Base-by-base conservation (phyloP, 441 rosid genomes). In the Gossypium schwendimanii region DNA sequence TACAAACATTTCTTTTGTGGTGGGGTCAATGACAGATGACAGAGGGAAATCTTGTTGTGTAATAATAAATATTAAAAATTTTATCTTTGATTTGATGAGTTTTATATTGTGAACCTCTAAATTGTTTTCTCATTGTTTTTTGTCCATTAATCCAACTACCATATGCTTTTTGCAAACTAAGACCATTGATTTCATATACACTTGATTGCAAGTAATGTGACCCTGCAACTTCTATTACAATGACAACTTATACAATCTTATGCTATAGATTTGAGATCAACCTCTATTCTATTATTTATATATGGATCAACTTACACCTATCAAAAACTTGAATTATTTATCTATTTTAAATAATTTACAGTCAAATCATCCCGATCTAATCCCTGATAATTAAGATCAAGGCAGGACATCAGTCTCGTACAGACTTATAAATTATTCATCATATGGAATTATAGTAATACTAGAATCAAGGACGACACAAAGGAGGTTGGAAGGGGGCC, bases 201-300 rank as follows among this genome's bases (percentile, higher is more conserved):
- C 20, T 15, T 52, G 23, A 3, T 50, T 2, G 24, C 47, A 11
- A 65, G 55, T 11, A 45, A 65, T 65, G 70, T 65, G 70, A 65
- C 70, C 47, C 70, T 47, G 39, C 70, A 65, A 47, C 70, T 65
- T 65, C 70, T 45, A 23, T 47, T 23, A 45, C 20, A 65, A 21
- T 47, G 57, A 65, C 70, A 65, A 6, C 70, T 24, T 54, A 65
- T 23, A 65, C 53, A 63, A 63, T 36, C 15, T 33, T 62, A 63
- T 63, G 15, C 20, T 52, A 17, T 52, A 50, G 23, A 60, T 60
- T 60, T 49, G 9, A 50, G 24, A 26, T 15, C 71, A 26, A 26
- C 15, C 2, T 17, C 21, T n/a, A 8, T 21, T 20, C 9, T 55
- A 55, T 8, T 55, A 55, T 55, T 14, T 7, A 28, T n/a, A 60